Percentiles rank a stretch among this genome's conserved stretches.
Conservation (phyloP, 2,329 filamentous ascomycete genomes). For the Amphichorda felina region DNA sequence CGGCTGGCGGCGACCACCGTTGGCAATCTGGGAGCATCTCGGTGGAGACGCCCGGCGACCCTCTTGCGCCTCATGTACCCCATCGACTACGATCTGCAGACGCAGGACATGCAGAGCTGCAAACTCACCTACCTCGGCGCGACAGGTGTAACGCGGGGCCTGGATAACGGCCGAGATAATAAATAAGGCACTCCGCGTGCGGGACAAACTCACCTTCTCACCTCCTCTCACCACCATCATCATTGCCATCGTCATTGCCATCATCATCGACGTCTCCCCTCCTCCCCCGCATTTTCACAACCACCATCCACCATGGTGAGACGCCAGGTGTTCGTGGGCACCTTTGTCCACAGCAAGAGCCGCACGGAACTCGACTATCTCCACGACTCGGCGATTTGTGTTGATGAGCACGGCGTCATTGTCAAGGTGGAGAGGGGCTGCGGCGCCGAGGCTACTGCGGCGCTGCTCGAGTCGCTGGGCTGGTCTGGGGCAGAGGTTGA, state of each 20-base stretch:
- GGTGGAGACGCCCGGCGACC: too few relatives aligned
- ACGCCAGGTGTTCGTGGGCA: constrained; percentile 36
- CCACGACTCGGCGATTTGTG: constrained; percentile 36
- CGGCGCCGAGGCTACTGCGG: constrained; percentile 16
- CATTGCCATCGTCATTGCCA: too few relatives aligned
- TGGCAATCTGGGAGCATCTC: background rate
- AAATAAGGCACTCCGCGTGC: too few relatives aligned
- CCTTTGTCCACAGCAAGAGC: constrained; percentile 40
- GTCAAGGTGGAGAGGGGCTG: constrained; percentile 28
- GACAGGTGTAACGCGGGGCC: background rate
- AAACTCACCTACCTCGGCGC: too few relatives aligned
- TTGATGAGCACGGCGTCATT: constrained; percentile 38
- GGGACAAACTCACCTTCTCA: too few relatives aligned
- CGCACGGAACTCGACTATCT: constrained; percentile 37
- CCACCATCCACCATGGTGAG: constrained; percentile 14
- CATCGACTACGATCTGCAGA: too few relatives aligned
- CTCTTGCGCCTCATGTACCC: too few relatives aligned
- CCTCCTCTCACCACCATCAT: too few relatives aligned
- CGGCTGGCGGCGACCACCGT: background rate
- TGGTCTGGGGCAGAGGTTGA: constrained; percentile 29
- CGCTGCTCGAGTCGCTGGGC: constrained; percentile 27
- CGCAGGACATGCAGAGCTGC: too few relatives aligned
- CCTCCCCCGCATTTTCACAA: too few relatives aligned
- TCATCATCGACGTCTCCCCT: too few relatives aligned
- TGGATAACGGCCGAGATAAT: too few relatives aligned